These are phyloP conservation scores for Anacardium occidentale DNA, from an alignment of 345 rosid genomes.

Conservation along the genomic window DNA sequence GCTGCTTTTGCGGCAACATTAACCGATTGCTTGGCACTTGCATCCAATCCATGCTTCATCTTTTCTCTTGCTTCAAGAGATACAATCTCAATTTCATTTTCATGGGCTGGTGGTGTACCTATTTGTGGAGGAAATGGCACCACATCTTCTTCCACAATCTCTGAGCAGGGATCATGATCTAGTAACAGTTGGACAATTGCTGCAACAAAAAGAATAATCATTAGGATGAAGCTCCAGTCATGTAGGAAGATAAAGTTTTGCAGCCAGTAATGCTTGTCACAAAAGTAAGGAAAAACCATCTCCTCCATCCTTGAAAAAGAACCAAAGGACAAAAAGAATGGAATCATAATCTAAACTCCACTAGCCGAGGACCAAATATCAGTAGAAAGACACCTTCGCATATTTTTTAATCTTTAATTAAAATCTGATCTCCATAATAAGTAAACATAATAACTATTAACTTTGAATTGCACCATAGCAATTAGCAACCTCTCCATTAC, in stretches of 20 bases:
- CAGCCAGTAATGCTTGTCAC: neutral
- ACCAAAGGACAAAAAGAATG: neutral
- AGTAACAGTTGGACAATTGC: constrained; percentile 83
- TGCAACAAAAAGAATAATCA: constrained; percentile 37
- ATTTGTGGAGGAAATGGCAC: too few relatives aligned
- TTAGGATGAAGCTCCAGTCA: neutral
- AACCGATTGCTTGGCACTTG: too few relatives aligned
- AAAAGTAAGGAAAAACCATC: neutral
- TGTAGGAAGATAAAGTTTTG: neutral
- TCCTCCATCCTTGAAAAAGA: neutral
- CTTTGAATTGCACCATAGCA: neutral
- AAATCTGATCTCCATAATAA: neutral
- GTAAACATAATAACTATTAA: neutral
- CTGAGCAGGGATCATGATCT: constrained; percentile 65
- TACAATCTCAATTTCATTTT: too few relatives aligned
- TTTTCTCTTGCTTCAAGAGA: too few relatives aligned
- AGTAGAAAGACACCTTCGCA: neutral
- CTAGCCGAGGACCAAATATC: too few relatives aligned
- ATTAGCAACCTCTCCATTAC: neutral
- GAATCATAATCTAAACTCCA: neutral
- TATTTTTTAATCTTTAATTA: too few relatives aligned
- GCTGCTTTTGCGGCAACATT: too few relatives aligned
- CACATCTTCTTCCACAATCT: too few relatives aligned
- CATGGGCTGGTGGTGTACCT: too few relatives aligned
- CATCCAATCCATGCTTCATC: too few relatives aligned